Evolutionary conservation across 768 basidiomycete species (phyloP).

Genomic region (Coprinopsis strossmayeri): DNA sequence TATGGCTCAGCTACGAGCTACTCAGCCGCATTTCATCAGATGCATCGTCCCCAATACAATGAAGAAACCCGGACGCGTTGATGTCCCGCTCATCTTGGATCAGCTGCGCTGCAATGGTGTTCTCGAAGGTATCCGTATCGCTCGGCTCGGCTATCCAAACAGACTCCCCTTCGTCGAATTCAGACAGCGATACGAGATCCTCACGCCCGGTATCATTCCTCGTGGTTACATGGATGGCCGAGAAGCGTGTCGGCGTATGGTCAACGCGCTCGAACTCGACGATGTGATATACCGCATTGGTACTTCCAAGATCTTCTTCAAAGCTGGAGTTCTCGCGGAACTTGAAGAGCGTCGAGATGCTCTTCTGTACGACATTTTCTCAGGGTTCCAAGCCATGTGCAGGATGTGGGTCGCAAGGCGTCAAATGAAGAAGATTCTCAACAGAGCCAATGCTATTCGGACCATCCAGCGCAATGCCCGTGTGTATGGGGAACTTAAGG

Average conservation of each 20-base stretch:
- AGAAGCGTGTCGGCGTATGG: slow-evolving; percentile 88
- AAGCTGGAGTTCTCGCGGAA: slow-evolving; percentile 94
- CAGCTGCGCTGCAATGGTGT: slow-evolving; percentile 99
- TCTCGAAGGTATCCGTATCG: slow-evolving; percentile 96
- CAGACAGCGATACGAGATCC: slow-evolving; percentile 91
- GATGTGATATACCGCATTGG: slow-evolving; percentile 83
- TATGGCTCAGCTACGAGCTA: slow-evolving; percentile 86
- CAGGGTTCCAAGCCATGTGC: slow-evolving; percentile 78
- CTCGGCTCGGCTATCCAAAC: slow-evolving; percentile 95
- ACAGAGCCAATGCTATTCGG: slow-evolving; percentile 83
- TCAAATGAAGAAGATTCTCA: slow-evolving; percentile 91
- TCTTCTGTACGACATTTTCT: slow-evolving; percentile 84
- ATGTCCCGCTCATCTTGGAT: slow-evolving; percentile 92
- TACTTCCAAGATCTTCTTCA: slow-evolving; percentile 98
- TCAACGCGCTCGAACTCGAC: slow-evolving; percentile 84
- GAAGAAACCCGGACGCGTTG: slow-evolving; percentile 89
- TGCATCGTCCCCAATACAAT: slow-evolving; percentile 94
- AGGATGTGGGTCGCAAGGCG: slow-evolving; percentile 82
- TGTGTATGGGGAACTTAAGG: slow-evolving; percentile 80
- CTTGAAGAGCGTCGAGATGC: slow-evolving; percentile 89
- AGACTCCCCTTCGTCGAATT: slow-evolving; percentile 96
- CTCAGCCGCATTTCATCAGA: slow-evolving; percentile 96
- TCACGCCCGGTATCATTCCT: slow-evolving; percentile 90
- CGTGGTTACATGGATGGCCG: slow-evolving; percentile 97
- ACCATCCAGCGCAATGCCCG: slow-evolving; percentile 94